These are phyloP conservation scores for Calocybe indica DNA, from an alignment of 768 basidiomycete genomes.

Conservation along the genomic window DNA sequence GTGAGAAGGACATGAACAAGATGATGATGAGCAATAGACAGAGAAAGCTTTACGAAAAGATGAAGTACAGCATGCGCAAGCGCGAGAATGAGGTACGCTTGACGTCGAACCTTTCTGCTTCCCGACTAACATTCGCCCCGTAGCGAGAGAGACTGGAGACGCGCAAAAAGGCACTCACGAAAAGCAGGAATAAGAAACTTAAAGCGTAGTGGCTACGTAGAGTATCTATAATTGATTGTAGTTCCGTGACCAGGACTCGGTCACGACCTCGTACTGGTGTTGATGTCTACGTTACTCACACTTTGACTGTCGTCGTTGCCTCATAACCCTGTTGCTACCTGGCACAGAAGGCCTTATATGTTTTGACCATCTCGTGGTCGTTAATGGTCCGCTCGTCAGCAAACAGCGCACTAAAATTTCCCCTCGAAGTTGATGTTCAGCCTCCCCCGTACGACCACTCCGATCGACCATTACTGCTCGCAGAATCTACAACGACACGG, in stretches of 20 bases:
- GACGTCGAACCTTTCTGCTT: background rate
- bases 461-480: conserved; percentile 27
- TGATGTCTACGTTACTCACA: too few relatives aligned
- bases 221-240: background rate
- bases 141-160: conserved; percentile 60
- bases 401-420: too few relatives aligned
- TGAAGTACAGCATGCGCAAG: conserved; percentile 82
- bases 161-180: conserved; percentile 46
- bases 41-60: conserved; percentile 87
- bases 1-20: conserved; percentile 88
- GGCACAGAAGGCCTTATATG: too few relatives aligned
- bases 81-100: conserved; percentile 69
- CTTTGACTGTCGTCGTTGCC: too few relatives aligned
- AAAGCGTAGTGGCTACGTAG: background rate
- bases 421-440: conserved; percentile 2
- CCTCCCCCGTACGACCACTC: conserved; percentile 29
- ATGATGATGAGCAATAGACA: conserved; percentile 98
- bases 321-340: too few relatives aligned
- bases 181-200: conserved; percentile 41
- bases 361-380: too few relatives aligned
- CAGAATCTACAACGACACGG: conserved; percentile 43
- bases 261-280: too few relatives aligned
- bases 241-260: too few relatives aligned
- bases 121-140: conserved; percentile 1
- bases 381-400: too few relatives aligned